Evolutionary conservation across 2,329 filamentous ascomycete genomes (phyloP).

Genomic region (Talaromyces atroroseus): DNA sequence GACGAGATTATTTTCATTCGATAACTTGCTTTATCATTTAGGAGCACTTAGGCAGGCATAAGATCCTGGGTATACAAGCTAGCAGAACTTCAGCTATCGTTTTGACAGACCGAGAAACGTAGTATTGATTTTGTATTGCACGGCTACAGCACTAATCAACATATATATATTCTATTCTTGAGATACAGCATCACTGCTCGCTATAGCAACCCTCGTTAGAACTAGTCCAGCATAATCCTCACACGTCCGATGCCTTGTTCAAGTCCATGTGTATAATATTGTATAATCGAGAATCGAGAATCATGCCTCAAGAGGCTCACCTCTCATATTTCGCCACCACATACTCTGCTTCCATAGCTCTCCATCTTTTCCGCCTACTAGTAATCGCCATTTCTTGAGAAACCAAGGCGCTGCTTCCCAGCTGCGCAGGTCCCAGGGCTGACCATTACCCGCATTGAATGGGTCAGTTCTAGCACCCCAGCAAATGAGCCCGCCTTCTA

Average conservation of each 20-base stretch:
- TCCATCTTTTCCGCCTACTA: slow-evolving; percentile 34
- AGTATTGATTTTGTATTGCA: too few relatives aligned
- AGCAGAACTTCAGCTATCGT: too few relatives aligned
- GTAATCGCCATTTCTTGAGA: slow-evolving; percentile 36
- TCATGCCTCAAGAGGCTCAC: slow-evolving; percentile 9
- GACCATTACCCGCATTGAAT: slow-evolving; percentile 24
- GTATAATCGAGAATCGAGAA: background rate
- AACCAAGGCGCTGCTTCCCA: slow-evolving; percentile 45
- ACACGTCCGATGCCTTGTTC: background rate
- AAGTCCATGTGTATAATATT: background rate
- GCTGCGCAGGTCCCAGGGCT: slow-evolving; percentile 43
- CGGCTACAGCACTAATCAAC: too few relatives aligned
- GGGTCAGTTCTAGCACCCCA: slow-evolving; percentile 7
- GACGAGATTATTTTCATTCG: too few relatives aligned
- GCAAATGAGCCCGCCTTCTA: slow-evolving; percentile 13
- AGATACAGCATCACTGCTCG: background rate
- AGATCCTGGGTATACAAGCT: too few relatives aligned
- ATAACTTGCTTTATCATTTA: too few relatives aligned
- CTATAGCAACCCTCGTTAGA: too few relatives aligned
- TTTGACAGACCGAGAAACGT: too few relatives aligned
- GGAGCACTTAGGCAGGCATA: too few relatives aligned
- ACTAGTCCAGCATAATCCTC: background rate
- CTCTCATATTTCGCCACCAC: slow-evolving; percentile 20
- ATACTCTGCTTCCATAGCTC: slow-evolving; percentile 27
- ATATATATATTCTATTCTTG: background rate